Conservation (phyloP, 202 grass and related monocot species). For the Hordeum pubiflorum region DNA sequence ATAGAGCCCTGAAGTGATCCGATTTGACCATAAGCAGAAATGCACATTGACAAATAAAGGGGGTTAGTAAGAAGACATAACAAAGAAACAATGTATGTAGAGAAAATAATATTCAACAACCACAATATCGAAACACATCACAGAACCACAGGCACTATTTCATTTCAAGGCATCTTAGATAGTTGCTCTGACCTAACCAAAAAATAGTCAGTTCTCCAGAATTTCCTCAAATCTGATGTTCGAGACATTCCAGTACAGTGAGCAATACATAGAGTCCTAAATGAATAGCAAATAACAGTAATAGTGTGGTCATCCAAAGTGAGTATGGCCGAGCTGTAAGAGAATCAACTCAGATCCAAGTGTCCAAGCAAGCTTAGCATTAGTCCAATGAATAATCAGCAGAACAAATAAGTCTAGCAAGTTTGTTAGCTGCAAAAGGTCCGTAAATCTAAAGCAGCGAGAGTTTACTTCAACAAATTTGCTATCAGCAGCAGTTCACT, state of each 20-base stretch:
- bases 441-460: neutral
- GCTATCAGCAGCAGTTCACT: neutral
- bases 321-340: neutral
- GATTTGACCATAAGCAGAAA: constrained; percentile 11
- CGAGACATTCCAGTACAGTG: neutral
- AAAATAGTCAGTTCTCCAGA: neutral
- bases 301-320: neutral
- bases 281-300: neutral
- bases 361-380: constrained; percentile 8
- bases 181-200: neutral
- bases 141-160: neutral
- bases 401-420: constrained; percentile 3
- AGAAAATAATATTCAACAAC: neutral
- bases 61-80: neutral
- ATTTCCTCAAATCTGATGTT: neutral
- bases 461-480: neutral
- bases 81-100: constrained; percentile 14
- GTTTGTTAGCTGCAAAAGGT: neutral
- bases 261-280: neutral
- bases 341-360: neutral
- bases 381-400: neutral
- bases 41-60: neutral
- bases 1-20: constrained; percentile 44
- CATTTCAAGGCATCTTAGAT: neutral
- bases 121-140: neutral